A percentile compares a stretch with the other conserved stretches of the same genome.
Conservation (phyloP, 2,329 filamentous ascomycete genomes). For the Fusarium sp. region DNA sequence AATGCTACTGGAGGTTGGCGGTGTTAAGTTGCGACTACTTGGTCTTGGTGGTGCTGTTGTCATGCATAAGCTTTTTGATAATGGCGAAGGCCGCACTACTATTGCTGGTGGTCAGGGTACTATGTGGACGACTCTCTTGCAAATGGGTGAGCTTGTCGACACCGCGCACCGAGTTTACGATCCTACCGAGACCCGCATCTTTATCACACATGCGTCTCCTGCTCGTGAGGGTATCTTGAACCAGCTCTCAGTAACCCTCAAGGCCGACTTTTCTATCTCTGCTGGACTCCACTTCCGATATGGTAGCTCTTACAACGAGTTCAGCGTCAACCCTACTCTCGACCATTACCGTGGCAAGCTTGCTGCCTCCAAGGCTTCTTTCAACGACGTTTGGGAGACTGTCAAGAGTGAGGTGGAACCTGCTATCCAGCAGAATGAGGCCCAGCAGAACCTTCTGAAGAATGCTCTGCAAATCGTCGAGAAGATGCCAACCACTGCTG, state of each 20-base stretch:
- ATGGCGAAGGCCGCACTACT: constrained; percentile 96
- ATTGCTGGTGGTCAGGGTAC: constrained; percentile 98
- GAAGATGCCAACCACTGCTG: constrained; percentile 96
- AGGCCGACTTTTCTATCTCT: constrained; percentile 98
- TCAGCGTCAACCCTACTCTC: constrained; percentile 96
- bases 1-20: constrained; percentile 91
- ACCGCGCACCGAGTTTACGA: constrained; percentile 99
- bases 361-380: constrained; percentile 96
- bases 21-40: constrained; percentile 93
- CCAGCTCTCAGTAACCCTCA: constrained; percentile 95
- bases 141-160: constrained; percentile 98
- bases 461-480: constrained; percentile 94
- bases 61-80: constrained; percentile 99
- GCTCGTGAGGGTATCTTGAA: constrained; percentile 97
- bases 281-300: constrained; percentile 98
- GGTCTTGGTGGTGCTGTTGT: constrained; percentile 96
- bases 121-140: constrained; percentile 98
- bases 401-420: constrained; percentile 96
- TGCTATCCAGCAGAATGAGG: constrained; percentile 91
- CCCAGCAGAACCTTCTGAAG: constrained; percentile 90
- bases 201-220: constrained; percentile 96
- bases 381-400: constrained; percentile 99
- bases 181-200: constrained; percentile 95
- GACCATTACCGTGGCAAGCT: constrained; percentile 99
- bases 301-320: constrained; percentile 99